Conservation (phyloP, 352 stramenopile species). For the Phytophthora parvispora region DNA sequence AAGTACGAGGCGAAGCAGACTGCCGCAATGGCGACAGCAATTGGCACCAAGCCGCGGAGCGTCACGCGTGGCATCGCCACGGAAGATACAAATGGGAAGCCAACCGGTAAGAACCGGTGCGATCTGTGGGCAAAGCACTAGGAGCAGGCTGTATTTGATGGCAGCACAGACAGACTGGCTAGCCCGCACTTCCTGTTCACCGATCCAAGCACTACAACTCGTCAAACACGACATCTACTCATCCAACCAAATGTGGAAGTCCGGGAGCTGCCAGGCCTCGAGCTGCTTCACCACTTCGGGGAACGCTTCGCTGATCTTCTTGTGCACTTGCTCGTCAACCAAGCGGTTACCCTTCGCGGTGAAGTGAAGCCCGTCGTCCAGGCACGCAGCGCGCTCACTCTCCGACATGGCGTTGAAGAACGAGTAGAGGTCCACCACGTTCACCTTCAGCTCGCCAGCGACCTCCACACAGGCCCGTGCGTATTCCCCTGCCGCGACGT, state of each 20-base stretch:
- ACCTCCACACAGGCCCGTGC: slow-evolving; percentile 54
- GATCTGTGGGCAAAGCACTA: background rate
- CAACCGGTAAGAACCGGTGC: slow-evolving; percentile 25
- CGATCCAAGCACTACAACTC: too few species aligned
- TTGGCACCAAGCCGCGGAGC: slow-evolving; percentile 9
- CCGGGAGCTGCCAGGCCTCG: slow-evolving; percentile 43
- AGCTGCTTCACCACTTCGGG: slow-evolving; percentile 34
- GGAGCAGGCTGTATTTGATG: background rate
- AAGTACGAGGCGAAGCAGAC: slow-evolving; percentile 24
- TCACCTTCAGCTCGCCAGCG: slow-evolving; percentile 29
- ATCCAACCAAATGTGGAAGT: slow-evolving; percentile 41
- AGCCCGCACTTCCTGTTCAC: too few species aligned
- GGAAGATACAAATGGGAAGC: slow-evolving; percentile 17
- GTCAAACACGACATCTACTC: slow-evolving; percentile 13
- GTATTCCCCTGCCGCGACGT: slow-evolving; percentile 50
- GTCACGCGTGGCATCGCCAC: slow-evolving; percentile 8
- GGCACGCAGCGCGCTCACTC: slow-evolving; percentile 35
- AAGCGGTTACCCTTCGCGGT: slow-evolving; percentile 55
- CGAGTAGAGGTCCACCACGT: slow-evolving; percentile 55
- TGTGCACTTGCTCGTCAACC: slow-evolving; percentile 48
- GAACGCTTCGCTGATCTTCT: slow-evolving; percentile 39
- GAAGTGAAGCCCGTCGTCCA: slow-evolving; percentile 72
- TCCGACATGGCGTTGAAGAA: slow-evolving; percentile 53
- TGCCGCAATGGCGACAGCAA: slow-evolving; percentile 11
- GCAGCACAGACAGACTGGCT: too few species aligned